A percentile compares a stretch with the other conserved stretches of the same genome.
These are phyloP conservation scores for Arxiozyma heterogenica DNA, from an alignment of 1,139 yeast species.

Conservation along the genomic window DNA sequence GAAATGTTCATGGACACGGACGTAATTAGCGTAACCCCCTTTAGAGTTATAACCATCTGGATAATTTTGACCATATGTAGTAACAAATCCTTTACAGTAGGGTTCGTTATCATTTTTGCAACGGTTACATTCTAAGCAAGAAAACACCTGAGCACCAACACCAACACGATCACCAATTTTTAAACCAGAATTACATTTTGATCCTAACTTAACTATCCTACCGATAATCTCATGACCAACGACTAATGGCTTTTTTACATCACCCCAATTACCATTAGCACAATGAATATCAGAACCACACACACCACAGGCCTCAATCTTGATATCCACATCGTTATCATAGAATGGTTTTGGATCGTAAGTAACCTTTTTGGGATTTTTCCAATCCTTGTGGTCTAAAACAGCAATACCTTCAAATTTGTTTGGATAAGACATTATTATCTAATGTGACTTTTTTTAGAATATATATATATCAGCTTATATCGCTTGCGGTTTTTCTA, in stretches of 20 bases:
- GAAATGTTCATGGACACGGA: conserved; percentile 40
- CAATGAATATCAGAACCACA: conserved; percentile 45
- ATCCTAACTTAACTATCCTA: conserved; percentile 38
- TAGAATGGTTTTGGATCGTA: conserved; percentile 30
- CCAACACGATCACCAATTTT: conserved; percentile 46
- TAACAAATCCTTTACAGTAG: conserved; percentile 38
- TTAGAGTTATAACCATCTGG: conserved; percentile 40
- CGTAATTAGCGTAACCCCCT: conserved; percentile 49
- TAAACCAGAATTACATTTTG: conserved; percentile 26
- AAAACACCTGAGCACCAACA: conserved; percentile 41
- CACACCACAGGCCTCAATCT: conserved; percentile 42
- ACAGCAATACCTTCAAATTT: conserved; percentile 41
- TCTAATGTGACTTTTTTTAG: not conserved
- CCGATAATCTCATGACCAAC: conserved; percentile 38
- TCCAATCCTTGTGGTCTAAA: conserved; percentile 36
- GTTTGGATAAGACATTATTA: conserved; percentile 31
- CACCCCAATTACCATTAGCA: conserved; percentile 35
- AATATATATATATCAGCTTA: too few relatives aligned
- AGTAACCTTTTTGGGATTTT: conserved; percentile 34
- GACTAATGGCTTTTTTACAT: conserved; percentile 12
- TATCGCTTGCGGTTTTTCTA: too few relatives aligned
- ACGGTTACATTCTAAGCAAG: conserved; percentile 41
- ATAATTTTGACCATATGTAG: conserved; percentile 38
- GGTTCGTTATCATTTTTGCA: conserved; percentile 39
- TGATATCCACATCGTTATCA: conserved; percentile 32